Base-by-base conservation (phyloP, 768 basidiomycete genomes). In the Lyophyllum decastes region DNA sequence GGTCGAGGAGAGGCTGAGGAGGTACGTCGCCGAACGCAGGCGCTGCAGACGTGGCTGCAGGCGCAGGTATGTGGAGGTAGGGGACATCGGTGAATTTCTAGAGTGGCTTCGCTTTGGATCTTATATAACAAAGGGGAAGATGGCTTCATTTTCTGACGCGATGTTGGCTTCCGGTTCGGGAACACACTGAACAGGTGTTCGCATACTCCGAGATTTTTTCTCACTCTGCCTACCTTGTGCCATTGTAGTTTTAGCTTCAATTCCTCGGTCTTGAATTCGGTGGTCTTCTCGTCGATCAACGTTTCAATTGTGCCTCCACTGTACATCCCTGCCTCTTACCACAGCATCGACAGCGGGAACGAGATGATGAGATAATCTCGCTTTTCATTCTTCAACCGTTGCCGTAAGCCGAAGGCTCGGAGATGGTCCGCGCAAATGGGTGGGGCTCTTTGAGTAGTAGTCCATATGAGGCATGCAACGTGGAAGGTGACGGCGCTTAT, bases 1-100 rank as follows among this genome's bases (percentile, higher is more conserved):
- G 3, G 40, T 41, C 40, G 40, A 41, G 16, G 40, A 19, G 58
- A 58, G 38, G 50, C 51, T 53, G 34, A 62, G 25, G 27, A 41
- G 10, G n/a, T n/a, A 19, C 40, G 40, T 19, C 40, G 40, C 40
- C 2, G 61, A 57, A 21, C 58, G 58, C 25, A 62, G 52, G 16
- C 58, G 58, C 46, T 59, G 58, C 22, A n/a, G n/a, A n/a, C n/a
- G n/a, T n/a, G n/a, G n/a, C n/a, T n/a, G n/a, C n/a, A 62, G 38
- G 27, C 53, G 58, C 46, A 53, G 30, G 33, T 54, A 53, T 27
- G 40, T 16, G 11, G 54, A 55, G 35, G 50, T 26, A 21, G 50
- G 40, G 25, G 58, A 38, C 58, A 59, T 58, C 14, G 52, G 6
- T 50, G 43, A 26, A 38, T 24, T 46, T n/a, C 14, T n/a, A 30